Evolutionary conservation across 1,139 yeast genomes (phyloP), one percentile per base, ranked within the genome.

Genomic region (Pichia sp.): DNA sequence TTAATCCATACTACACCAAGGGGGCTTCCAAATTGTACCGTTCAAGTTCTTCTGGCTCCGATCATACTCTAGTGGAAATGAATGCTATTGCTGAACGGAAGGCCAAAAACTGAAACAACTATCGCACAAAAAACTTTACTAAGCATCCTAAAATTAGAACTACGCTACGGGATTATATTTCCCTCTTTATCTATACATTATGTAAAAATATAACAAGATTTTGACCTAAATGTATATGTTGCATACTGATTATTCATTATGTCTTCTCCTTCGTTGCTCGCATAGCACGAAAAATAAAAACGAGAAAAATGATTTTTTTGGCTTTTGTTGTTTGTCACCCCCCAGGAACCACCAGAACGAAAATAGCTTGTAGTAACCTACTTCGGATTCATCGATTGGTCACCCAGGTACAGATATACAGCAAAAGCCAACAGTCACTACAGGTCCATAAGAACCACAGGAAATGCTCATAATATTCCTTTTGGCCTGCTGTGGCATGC

Each of bases 1-100:
- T 45, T 3, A 48, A 63, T 46, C 70, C 70, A 6, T 65, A 61
- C 53, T 43, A 32, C 29, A 42, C 55, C 11, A 62, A 59, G 52
- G 66, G 64, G 50, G 66, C 63, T 34, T 56, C 64, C 8, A 61
- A 67, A 50, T 56, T 67, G 23, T 67, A 67, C 52, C 61, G 69
- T 53, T 58, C 67, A 1, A 47, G 49, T 19, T 58, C 60, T 15
- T 54, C 42, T 13, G 43, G 50, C 45, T 54, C 56, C 16, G 51
- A 23, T 38, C 48, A 44, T n/a, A 55, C 57, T 3, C 43, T 52
- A 3, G 56, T 55, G 8, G 44, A 56, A 45, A 50, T 36, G 30
- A 44, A 47, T 16, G 45, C 45, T 42, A 15, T 19, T 30, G 45
- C 29, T 13, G n/a, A 42, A 5, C 31, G 13, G 8, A 42, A 42